phyloP scores from a whole-genome alignment of 805 yeast species.

The Metschnikowia baotianmanensis region DNA sequence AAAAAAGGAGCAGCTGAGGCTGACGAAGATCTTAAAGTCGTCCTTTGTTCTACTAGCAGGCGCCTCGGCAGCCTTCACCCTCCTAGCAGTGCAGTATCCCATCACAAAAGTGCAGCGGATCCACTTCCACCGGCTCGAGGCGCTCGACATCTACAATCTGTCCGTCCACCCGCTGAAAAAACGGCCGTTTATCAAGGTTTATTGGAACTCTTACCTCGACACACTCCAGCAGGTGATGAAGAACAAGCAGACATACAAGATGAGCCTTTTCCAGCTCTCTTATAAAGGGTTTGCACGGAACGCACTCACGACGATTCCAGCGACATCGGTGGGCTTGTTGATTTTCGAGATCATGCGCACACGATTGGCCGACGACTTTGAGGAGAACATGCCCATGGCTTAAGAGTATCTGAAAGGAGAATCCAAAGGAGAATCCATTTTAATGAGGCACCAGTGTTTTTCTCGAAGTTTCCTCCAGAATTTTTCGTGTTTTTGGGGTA shows the following conservation, averaged over 20 bases:
- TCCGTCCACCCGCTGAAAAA: slow-evolving; percentile 14
- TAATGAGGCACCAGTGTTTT: too few species aligned
- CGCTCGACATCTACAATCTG: slow-evolving; percentile 62
- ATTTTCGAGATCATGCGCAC: slow-evolving; percentile 80
- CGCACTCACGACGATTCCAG: slow-evolving; percentile 76
- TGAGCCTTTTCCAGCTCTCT: slow-evolving; percentile 61
- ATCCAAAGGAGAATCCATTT: too few species aligned
- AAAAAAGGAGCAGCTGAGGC: slow-evolving; percentile 32
- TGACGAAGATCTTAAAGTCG: slow-evolving; percentile 57
- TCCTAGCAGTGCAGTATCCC: slow-evolving; percentile 82
- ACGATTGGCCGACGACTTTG: slow-evolving; percentile 32
- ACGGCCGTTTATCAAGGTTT: slow-evolving; percentile 46
- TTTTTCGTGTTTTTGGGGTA: too few species aligned
- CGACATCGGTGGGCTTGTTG: slow-evolving; percentile 81
- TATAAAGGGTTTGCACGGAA: slow-evolving; percentile 77
- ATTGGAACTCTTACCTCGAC: slow-evolving; percentile 74
- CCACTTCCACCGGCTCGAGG: slow-evolving; percentile 76
- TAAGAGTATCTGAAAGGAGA: too few species aligned
- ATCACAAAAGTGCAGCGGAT: slow-evolving; percentile 74
- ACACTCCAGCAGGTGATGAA: slow-evolving; percentile 61
- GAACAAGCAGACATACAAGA: slow-evolving; percentile 52
- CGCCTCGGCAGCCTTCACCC: slow-evolving; percentile 75
- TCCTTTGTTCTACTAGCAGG: slow-evolving; percentile 79
- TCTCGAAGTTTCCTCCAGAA: too few species aligned
- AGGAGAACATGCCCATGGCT: slow-evolving; percentile 17